Evolutionary conservation across 169 alveolate genomes (phyloP), one percentile per base, ranked within the genome.

Genomic region (Plasmodium adleri): DNA sequence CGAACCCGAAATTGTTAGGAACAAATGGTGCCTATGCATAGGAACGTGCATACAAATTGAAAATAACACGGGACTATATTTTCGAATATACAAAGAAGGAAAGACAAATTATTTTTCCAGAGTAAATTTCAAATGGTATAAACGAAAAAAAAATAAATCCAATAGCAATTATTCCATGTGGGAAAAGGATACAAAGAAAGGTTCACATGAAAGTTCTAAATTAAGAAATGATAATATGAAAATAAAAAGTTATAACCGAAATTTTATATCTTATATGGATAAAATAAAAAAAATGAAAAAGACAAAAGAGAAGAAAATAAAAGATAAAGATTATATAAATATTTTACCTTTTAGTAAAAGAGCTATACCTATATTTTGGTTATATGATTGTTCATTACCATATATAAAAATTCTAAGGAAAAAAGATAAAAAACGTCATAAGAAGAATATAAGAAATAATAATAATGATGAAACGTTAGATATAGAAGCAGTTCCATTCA

Each of bases 41-140:
- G 95, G 95, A 20, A 88, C 92, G 28, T 89, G 94, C 60, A 92
- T 92, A 47, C 95, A 92, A 74, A 87, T 92, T 9, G 93, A 90
- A 47, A 92, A 92, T 62, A 88, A 89, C 72, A 85, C 93, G 49
- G 58, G 94, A 17, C 63, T 92, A 75, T 62, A 87, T 12, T 91
- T 92, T 24, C 90, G 95, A 60, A 88, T 92, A 45, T 92, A 89
- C 45, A 85, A 85, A 49, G 94, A 92, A 60, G 91, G 93, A 26
- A 50, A 91, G 24, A 83, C 88, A 24, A 85, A 67, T 60, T 91
- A 91, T 20, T 70, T 91, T 70, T 70, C 88, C 39, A 24, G 92
- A 1, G 92, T 91, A 13, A 74, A 88, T 7, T 74, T 70, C 67
- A 87, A 52, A 70, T 89, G 73, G 94, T 64, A 66, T 70, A 56